Evolutionary conservation across 768 basidiomycete species (phyloP).

Genomic region (Auriscalpium orientale): DNA sequence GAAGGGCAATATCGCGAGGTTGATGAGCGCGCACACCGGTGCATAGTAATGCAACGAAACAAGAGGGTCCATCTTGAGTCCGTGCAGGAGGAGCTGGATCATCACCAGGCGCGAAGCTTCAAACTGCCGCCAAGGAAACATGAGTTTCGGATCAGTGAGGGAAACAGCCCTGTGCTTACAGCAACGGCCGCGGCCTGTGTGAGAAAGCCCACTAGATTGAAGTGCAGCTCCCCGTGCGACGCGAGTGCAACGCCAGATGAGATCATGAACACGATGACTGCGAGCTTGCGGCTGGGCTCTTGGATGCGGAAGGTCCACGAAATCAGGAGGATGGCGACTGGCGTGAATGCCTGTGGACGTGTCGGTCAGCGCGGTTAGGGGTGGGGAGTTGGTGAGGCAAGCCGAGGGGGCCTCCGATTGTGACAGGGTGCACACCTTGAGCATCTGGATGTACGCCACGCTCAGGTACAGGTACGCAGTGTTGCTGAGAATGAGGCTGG

Average conservation of each 20-base stretch:
- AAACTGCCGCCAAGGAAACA: slow-evolving; percentile 42
- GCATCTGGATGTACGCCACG: slow-evolving; percentile 95
- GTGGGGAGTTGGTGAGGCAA: neutral
- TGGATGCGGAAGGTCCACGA: slow-evolving; percentile 87
- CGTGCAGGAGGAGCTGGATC: slow-evolving; percentile 91
- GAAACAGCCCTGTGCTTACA: slow-evolving; percentile 38
- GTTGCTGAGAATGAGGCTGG: slow-evolving; percentile 85
- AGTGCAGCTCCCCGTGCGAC: slow-evolving; percentile 81
- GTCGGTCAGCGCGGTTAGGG: neutral
- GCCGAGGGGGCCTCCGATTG: neutral
- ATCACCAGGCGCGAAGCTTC: slow-evolving; percentile 93
- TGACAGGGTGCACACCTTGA: slow-evolving; percentile 49
- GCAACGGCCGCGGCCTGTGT: slow-evolving; percentile 81
- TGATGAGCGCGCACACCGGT: slow-evolving; percentile 89
- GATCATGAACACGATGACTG: slow-evolving; percentile 83
- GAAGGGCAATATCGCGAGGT: slow-evolving; percentile 79
- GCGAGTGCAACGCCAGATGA: slow-evolving; percentile 85
- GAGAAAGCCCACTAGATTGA: slow-evolving; percentile 82
- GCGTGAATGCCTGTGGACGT: slow-evolving; percentile 67
- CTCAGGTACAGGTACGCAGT: slow-evolving; percentile 88
- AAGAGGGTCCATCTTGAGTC: slow-evolving; percentile 95
- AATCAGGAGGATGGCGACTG: slow-evolving; percentile 87
- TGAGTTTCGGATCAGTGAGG: neutral
- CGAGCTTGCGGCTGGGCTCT: slow-evolving; percentile 76
- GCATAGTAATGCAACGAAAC: slow-evolving; percentile 96